Percentiles rank a stretch among this genome's conserved stretches.
phyloP scores from a whole-genome alignment of 257 asterid species.

The Mitragyna speciosa region DNA sequence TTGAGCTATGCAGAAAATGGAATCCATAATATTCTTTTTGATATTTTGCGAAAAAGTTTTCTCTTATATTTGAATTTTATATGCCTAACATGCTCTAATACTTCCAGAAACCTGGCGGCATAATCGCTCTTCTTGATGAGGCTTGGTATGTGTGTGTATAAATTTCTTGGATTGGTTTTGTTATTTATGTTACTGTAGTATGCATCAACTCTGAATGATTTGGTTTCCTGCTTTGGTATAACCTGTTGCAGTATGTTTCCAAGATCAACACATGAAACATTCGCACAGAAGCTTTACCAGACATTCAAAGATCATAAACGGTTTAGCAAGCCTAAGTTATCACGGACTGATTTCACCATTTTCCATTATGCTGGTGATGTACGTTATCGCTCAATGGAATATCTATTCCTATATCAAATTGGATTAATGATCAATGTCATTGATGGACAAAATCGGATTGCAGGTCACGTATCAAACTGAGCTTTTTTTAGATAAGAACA shows the following conservation, averaged over 20 bases:
- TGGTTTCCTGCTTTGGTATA: background rate
- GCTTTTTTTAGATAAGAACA: slow-evolving; percentile 79
- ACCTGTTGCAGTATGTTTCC: slow-evolving; percentile 78
- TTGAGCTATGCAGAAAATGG: background rate
- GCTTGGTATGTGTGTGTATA: slow-evolving; percentile 69
- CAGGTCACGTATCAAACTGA: slow-evolving; percentile 95
- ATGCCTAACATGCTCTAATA: slow-evolving; percentile 20
- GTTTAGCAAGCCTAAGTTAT: slow-evolving; percentile 80
- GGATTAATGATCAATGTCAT: slow-evolving; percentile 9
- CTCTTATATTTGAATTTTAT: slow-evolving; percentile 7
- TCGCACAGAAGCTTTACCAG: slow-evolving; percentile 79
- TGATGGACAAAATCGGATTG: slow-evolving; percentile 34
- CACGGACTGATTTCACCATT: slow-evolving; percentile 81
- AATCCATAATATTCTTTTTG: background rate
- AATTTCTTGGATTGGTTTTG: too few relatives aligned
- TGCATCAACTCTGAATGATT: too few relatives aligned
- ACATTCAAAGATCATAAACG: slow-evolving; percentile 87
- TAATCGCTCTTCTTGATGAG: slow-evolving; percentile 92
- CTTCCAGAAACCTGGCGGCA: slow-evolving; percentile 93
- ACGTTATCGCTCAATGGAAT: slow-evolving; percentile 28
- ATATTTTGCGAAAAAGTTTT: slow-evolving; percentile 7
- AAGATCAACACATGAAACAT: slow-evolving; percentile 87
- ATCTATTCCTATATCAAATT: background rate
- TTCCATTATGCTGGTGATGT: slow-evolving; percentile 96
- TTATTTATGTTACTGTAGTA: too few relatives aligned